Percentiles rank a stretch among this genome's conserved stretches.
Conservation (phyloP, 2,329 filamentous ascomycete species). For the Verticillium albo-atrum region DNA sequence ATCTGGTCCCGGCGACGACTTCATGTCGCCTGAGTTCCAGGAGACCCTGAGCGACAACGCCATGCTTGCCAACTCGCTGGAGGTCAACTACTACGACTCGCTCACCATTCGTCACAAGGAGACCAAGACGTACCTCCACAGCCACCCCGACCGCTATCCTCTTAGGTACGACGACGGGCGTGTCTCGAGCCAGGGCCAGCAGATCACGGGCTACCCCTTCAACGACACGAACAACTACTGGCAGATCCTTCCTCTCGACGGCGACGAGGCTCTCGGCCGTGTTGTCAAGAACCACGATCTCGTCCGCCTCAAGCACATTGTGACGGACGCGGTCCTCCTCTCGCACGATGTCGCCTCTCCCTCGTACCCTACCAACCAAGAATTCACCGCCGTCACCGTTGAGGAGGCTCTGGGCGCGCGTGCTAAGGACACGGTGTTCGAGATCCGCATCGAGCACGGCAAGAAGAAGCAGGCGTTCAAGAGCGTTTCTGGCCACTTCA, state of each 20-base stretch:
- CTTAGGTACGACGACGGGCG: slow-evolving; percentile 95
- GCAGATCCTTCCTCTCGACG: slow-evolving; percentile 75
- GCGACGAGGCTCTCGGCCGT: slow-evolving; percentile 54
- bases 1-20: slow-evolving; percentile 94
- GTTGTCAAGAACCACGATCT: slow-evolving; percentile 78
- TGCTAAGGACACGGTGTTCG: slow-evolving; percentile 86
- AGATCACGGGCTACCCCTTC: slow-evolving; percentile 96
- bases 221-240: slow-evolving; percentile 99
- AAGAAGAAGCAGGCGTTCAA: slow-evolving; percentile 82
- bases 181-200: slow-evolving; percentile 95
- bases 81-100: slow-evolving; percentile 84
- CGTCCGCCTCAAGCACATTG: slow-evolving; percentile 79
- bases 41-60: slow-evolving; percentile 93
- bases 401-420: slow-evolving; percentile 71
- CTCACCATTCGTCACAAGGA: slow-evolving; percentile 94
- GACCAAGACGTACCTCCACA: slow-evolving; percentile 94
- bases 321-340: slow-evolving; percentile 79
- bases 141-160: slow-evolving; percentile 83
- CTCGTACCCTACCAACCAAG: slow-evolving; percentile 95
- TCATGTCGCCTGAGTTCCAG: slow-evolving; percentile 98
- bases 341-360: slow-evolving; percentile 97
- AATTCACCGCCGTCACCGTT: slow-evolving; percentile 79
- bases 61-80: slow-evolving; percentile 82
- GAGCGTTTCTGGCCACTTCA: slow-evolving; percentile 89
- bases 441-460: slow-evolving; percentile 83